Evolutionary conservation across 441 rosid genomes (phyloP), one percentile per base, ranked within the genome.

Genomic region (Adansonia rubrostipa): DNA sequence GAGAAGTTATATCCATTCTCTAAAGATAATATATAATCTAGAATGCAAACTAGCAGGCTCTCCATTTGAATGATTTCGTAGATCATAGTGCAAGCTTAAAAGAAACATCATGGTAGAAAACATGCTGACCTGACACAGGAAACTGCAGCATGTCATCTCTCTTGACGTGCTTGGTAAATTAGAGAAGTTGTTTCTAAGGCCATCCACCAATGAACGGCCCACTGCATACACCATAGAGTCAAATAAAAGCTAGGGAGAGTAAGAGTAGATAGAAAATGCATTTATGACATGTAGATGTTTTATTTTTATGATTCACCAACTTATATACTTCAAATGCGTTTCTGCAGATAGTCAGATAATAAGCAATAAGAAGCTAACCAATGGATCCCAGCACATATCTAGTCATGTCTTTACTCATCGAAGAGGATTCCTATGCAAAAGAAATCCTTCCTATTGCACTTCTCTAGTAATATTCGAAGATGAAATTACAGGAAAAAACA

Each of bases 41-140:
- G 44, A 24, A 24, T 7, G 58, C 50, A 50, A 11, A 48, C 44
- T 1, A 14, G 5, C 13, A 70, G 7, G 60, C 48, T 36, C 45
- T 24, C 28, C 28, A 53, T 33, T n/a, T 71, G 75, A 47, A 48
- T 0, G 9, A 75, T 62, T 62, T 33, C 66, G 28, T 5, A 13
- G 2, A 15, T 20, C 6, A 11, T 6, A 9, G 17, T 28, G 15
- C 66, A 60, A 20, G 44, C 57, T 61, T 20, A 44, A 62, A 62
- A 28, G 45, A 75, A 62, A 63, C 15, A 74, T 63, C 10, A 58
- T n/a, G 48, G 62, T 28, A 9, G 54, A 60, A 60, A 71, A 36
- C 68, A 28, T n/a, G 54, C 88, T 80, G 19, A 90, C 96, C 93
- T 89, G 96, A 84, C 85, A 85, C 83, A 83, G 78, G 73, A 79